Evolutionary conservation across 2,329 filamentous ascomycete species (phyloP).

Genomic region (Pseudocercospora musae): DNA sequence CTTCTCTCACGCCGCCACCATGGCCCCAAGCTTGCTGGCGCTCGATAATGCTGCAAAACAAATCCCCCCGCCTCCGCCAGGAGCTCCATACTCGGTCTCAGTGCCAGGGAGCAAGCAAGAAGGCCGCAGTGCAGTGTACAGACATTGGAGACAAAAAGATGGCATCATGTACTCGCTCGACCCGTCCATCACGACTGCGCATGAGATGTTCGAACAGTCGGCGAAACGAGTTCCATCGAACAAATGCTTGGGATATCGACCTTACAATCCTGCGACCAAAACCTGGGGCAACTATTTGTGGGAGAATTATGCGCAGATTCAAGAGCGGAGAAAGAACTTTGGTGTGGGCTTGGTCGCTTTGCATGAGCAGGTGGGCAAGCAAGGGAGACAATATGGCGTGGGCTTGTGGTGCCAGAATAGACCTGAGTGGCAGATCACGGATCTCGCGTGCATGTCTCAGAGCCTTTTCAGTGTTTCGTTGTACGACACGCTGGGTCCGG

Average conservation of each 20-base stretch:
- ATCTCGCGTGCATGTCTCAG: conserved; percentile 84
- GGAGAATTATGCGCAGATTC: conserved; percentile 78
- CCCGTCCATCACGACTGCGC: conserved; percentile 46
- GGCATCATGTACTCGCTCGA: conserved; percentile 69
- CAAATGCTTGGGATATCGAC: conserved; percentile 74
- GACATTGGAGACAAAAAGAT: conserved; percentile 75
- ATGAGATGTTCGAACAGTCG: conserved; percentile 37
- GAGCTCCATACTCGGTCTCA: conserved; percentile 73
- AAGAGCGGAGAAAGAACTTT: conserved; percentile 74
- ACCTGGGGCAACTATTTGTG: conserved; percentile 75
- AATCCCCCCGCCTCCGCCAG: conserved; percentile 63
- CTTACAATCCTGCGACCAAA: conserved; percentile 72
- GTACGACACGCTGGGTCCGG: conserved; percentile 91
- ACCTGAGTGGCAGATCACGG: conserved; percentile 84
- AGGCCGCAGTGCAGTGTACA: conserved; percentile 72
- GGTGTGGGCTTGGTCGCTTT: conserved; percentile 82
- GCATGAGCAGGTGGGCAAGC: conserved; percentile 68
- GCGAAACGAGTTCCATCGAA: conserved; percentile 62
- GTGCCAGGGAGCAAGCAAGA: conserved; percentile 71
- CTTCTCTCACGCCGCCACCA: conserved; percentile 1
- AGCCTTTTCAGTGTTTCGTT: conserved; percentile 86
- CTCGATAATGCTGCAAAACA: conserved; percentile 47
- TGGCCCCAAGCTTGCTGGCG: conserved; percentile 21
- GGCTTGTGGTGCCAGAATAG: conserved; percentile 86
- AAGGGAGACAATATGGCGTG: conserved; percentile 65